Evolutionary conservation across 768 basidiomycete species (phyloP), one percentile per base, ranked within the genome.

Genomic region (Suillus americanus): DNA sequence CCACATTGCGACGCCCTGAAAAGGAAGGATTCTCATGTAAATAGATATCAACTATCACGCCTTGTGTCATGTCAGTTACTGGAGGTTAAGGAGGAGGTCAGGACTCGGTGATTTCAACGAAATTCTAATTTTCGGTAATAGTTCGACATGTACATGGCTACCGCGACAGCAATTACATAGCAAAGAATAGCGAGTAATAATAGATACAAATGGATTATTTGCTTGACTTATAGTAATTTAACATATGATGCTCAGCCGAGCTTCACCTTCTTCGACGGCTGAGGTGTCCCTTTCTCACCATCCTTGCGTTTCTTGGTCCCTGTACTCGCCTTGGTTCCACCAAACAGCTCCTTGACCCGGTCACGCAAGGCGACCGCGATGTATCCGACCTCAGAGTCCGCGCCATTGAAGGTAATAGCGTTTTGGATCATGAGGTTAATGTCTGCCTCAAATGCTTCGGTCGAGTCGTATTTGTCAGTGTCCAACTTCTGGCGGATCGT

Each of bases 401-500:
- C 79, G 0, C 91, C 91, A 68, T 99, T 99, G 83, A 97, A 99
- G 61, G 83, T 85, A 74, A 91, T 85, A 18, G 96, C 94, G 72
- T 98, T 99, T 65, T 85, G 79, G 64, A 94, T 77, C 95, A 99
- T 97, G 50, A 96, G 83, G 51, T 90, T 86, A 62, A 96, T 77
- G 73, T 99, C 97, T 2, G 88, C 90, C 72, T 93, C 90, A 70
- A 97, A 89, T 3, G 86, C 87, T 54, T 92, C 90, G 60, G 87
- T 76, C 3, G 87, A 84, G 38, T 90, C 88, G 74, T 96, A 96
- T 75, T 89, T 90, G 79, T 95, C 94, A 40, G 78, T 79, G 64
- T 94, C 91, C 64, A 98, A 81, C 74, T 90, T 94, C 70, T 82
- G 82, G 66, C 89, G 85, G 71, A 99, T 96, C 59, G 89, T 90